Conservation (phyloP, 2,329 filamentous ascomycete species). For the Ophiostoma australiae region DNA sequence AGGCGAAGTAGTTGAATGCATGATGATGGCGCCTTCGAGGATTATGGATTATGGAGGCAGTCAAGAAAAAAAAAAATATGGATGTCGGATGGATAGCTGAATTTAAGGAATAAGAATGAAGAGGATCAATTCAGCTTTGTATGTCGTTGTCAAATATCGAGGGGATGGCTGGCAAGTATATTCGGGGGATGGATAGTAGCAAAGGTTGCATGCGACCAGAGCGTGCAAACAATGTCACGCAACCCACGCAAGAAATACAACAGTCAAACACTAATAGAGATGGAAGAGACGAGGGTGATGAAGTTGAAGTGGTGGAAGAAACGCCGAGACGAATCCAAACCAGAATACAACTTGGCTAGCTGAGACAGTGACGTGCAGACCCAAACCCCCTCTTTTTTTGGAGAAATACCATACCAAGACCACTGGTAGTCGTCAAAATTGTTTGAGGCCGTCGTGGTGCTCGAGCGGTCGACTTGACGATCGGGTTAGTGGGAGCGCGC, state of each 20-base stretch:
- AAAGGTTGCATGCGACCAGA: neutral
- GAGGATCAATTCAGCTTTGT: neutral
- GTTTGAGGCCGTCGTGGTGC: neutral
- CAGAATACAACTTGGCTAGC: neutral
- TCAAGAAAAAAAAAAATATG: neutral
- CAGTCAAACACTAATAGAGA: neutral
- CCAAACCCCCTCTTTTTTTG: neutral
- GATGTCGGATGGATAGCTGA: neutral
- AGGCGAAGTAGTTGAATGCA: neutral
- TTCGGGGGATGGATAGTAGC: neutral
- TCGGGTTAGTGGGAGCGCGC: neutral
- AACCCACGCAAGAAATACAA: neutral
- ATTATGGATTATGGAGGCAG: neutral
- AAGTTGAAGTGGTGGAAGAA: neutral
- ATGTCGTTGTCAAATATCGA: neutral
- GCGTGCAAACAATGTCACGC: neutral
- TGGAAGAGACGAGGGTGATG: neutral
- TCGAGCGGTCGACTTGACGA: slow-evolving; percentile 1
- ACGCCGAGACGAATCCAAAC: neutral
- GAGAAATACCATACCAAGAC: neutral
- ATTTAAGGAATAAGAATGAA: neutral
- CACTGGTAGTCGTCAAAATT: neutral
- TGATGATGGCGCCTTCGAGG: neutral
- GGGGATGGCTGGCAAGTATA: neutral
- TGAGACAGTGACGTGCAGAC: neutral